phyloP scores from a whole-genome alignment of 495 filamentous ascomycete species.

The Sordaria brevicollis region DNA sequence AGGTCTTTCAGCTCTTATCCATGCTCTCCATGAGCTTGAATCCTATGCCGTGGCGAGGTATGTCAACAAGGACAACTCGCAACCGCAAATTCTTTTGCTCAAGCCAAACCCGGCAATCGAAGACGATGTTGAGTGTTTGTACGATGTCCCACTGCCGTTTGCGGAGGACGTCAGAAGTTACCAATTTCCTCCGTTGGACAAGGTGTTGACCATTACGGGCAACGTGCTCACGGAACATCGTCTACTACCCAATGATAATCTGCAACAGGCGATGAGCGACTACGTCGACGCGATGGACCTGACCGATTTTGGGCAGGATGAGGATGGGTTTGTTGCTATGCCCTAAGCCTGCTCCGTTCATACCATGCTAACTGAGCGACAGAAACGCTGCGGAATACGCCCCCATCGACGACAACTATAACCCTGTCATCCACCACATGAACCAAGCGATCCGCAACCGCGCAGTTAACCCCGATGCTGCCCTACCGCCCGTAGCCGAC shows the following conservation, averaged over 20 bases:
- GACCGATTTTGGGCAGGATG: slow-evolving; percentile 43
- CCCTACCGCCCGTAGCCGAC: slow-evolving; percentile 54
- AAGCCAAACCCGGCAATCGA: slow-evolving; percentile 73
- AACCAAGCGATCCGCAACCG: slow-evolving; percentile 75
- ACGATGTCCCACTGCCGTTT: slow-evolving; percentile 91
- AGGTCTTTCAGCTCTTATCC: slow-evolving; percentile 81
- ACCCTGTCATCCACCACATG: slow-evolving; percentile 85
- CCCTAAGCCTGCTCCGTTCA: not conserved
- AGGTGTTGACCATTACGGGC: slow-evolving; percentile 82
- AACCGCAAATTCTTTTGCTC: slow-evolving; percentile 70
- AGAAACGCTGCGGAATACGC: slow-evolving; percentile 65
- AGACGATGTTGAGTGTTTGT: slow-evolving; percentile 72
- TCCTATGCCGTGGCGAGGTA: slow-evolving; percentile 82
- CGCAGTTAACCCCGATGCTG: slow-evolving; percentile 61
- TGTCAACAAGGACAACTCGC: slow-evolving; percentile 68
- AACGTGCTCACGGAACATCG: slow-evolving; percentile 73
- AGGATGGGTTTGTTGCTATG: slow-evolving; percentile 53
- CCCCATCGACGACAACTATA: slow-evolving; percentile 73
- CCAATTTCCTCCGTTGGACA: slow-evolving; percentile 82
- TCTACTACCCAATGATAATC: slow-evolving; percentile 65
- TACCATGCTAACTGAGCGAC: slow-evolving; percentile 20
- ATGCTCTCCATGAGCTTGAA: slow-evolving; percentile 76
- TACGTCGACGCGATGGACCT: slow-evolving; percentile 95
- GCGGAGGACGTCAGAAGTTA: slow-evolving; percentile 84
- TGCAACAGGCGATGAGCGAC: slow-evolving; percentile 72